phyloP scores from a whole-genome alignment of 345 rosid species.

The Hibiscus mutabilis region DNA sequence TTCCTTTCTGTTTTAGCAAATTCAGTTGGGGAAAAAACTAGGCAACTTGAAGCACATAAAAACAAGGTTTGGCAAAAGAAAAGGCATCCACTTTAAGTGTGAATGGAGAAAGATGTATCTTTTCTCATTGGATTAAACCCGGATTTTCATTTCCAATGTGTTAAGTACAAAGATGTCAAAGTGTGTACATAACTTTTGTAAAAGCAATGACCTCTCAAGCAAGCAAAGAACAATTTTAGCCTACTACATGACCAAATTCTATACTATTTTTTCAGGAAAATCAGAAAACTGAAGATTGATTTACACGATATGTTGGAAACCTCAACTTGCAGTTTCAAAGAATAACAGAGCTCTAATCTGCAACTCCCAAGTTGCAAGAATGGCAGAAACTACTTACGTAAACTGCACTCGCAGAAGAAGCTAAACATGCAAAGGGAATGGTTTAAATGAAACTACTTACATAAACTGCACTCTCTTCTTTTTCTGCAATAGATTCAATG shows the following conservation, averaged over 20 bases:
- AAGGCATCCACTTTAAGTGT: background rate
- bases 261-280: background rate
- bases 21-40: too few relatives aligned
- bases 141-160: too few relatives aligned
- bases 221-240: slow-evolving; percentile 4
- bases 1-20: too few relatives aligned
- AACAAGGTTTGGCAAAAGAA: background rate
- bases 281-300: background rate
- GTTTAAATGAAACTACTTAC: background rate
- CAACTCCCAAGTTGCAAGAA: too few relatives aligned
- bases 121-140: too few relatives aligned
- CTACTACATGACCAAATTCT: background rate
- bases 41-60: too few relatives aligned
- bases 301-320: background rate
- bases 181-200: background rate
- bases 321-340: background rate
- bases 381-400: too few relatives aligned
- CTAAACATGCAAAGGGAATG: background rate
- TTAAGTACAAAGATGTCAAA: too few relatives aligned
- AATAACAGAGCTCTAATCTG: background rate
- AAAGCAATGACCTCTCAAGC: slow-evolving; percentile 3
- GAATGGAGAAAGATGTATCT: background rate
- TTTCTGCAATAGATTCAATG: background rate
- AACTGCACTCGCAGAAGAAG: too few relatives aligned
- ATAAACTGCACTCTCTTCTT: too few relatives aligned